phyloP scores from a whole-genome alignment of 352 stramenopile species.

The Globisporangium okanoganense region DNA sequence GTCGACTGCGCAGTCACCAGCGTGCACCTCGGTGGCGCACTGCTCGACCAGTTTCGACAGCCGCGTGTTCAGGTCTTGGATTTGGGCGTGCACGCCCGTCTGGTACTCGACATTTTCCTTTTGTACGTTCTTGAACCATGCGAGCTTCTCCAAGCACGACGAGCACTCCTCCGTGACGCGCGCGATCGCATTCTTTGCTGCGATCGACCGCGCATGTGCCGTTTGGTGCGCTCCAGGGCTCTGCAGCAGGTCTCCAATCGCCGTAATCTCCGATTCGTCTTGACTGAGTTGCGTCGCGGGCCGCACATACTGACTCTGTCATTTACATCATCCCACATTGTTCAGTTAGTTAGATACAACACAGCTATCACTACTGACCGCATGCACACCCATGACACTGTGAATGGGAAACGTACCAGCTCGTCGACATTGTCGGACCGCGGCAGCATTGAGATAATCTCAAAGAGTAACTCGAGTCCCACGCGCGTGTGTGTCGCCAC shows the following conservation, averaged over 20 bases:
- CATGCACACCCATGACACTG: not conserved
- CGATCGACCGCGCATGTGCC: conserved; percentile 29
- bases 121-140: conserved; percentile 23
- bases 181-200: conserved; percentile 38
- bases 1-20: conserved; percentile 18
- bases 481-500: conserved; percentile 10
- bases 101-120: conserved; percentile 17
- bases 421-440: conserved; percentile 1
- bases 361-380: not conserved
- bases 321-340: not conserved
- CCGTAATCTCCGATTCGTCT: conserved; percentile 17
- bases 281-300: not conserved
- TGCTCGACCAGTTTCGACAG: conserved; percentile 17
- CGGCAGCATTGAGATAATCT: conserved; percentile 16
- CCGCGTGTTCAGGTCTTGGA: conserved; percentile 26
- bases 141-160: conserved; percentile 33
- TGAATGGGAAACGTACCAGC: conserved; percentile 5
- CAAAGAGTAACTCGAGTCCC: conserved; percentile 18
- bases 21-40: conserved; percentile 21
- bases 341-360: not conserved
- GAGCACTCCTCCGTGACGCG: conserved; percentile 35
- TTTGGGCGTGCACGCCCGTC: conserved; percentile 12
- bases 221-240: conserved; percentile 9
- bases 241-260: conserved; percentile 6
- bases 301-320: not conserved